A percentile compares a stretch with the other conserved stretches of the same genome.
These are phyloP conservation scores for Gaillardinia entomophila DNA, from an alignment of 805 yeast genomes.

Conservation along the genomic window DNA sequence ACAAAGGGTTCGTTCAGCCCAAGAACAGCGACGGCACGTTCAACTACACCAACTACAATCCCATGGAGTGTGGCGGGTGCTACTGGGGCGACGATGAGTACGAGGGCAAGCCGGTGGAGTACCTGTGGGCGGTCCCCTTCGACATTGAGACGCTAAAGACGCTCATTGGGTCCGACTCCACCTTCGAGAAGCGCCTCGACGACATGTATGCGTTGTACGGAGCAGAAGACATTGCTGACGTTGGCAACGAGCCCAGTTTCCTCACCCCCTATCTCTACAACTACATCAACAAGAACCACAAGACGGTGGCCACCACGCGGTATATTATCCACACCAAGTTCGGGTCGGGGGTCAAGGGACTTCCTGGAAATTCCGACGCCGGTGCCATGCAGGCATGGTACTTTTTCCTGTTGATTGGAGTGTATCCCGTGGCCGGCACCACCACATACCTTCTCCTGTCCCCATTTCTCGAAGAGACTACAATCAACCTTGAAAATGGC, in stretches of 20 bases:
- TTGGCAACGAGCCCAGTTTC: conserved; percentile 34
- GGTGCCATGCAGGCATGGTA: conserved; percentile 36
- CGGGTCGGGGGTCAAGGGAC: conserved; percentile 16
- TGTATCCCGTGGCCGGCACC: conserved; percentile 31
- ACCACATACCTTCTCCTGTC: conserved; percentile 24
- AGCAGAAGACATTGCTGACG: conserved; percentile 18
- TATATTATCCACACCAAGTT: conserved; percentile 21
- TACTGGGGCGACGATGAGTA: conserved; percentile 29
- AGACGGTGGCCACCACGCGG: conserved; percentile 22
- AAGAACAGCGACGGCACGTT: conserved; percentile 22
- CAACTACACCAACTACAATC: conserved; percentile 18
- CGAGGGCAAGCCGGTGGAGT: conserved; percentile 28
- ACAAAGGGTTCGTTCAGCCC: conserved; percentile 30
- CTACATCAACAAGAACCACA: conserved; percentile 19
- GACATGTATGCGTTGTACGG: conserved; percentile 29
- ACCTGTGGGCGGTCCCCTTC: conserved; percentile 31
- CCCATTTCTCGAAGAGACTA: conserved; percentile 20
- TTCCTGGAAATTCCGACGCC: conserved; percentile 34
- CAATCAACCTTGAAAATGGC: conserved; percentile 17
- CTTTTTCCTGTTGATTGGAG: conserved; percentile 25
- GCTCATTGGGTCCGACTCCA: conserved; percentile 19
- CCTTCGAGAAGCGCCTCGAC: conserved; percentile 22
- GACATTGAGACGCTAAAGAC: conserved; percentile 21
- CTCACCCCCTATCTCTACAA: conserved; percentile 28
- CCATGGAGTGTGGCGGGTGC: conserved; percentile 25